phyloP scores from a whole-genome alignment of 768 basidiomycete genomes.

The Suillus clintonianus region DNA sequence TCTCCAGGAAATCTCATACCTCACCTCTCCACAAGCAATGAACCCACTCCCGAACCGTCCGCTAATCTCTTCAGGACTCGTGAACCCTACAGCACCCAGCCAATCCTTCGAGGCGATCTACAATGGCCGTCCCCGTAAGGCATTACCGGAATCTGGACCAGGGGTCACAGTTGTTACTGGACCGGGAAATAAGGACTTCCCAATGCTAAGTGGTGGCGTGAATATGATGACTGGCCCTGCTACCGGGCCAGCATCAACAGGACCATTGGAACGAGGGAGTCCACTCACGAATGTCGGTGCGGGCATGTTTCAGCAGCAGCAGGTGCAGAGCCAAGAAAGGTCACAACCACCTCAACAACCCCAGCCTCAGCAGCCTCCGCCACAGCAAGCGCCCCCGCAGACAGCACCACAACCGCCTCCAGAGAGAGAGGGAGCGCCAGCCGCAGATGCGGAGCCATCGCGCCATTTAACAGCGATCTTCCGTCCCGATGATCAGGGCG shows the following conservation, averaged over 20 bases:
- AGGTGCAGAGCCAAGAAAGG: conserved; percentile 25
- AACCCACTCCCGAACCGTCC: conserved; percentile 93
- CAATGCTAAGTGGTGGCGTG: conserved; percentile 56
- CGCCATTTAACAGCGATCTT: conserved; percentile 72
- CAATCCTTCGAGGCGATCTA: conserved; percentile 72
- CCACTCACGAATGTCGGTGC: conserved; percentile 33
- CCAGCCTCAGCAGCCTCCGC: conserved; percentile 47
- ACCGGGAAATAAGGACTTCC: conserved; percentile 58
- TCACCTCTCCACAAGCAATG: conserved; percentile 96
- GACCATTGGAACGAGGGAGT: conserved; percentile 54
- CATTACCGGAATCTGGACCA: conserved; percentile 59
- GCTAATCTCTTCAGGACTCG: conserved; percentile 40
- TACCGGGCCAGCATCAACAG: conserved; percentile 48
- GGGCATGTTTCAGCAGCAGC: conserved; percentile 42
- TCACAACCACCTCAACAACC: conserved; percentile 23
- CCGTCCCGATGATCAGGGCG: conserved; percentile 79
- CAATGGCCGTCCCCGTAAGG: conserved; percentile 80
- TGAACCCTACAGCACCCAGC: conserved; percentile 14
- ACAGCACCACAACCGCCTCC: conserved; percentile 8
- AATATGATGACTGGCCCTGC: conserved; percentile 53
- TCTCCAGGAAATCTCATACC: conserved; percentile 95
- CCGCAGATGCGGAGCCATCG: conserved; percentile 17
- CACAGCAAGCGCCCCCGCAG: conserved; percentile 16
- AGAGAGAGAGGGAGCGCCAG: conserved; percentile 10
- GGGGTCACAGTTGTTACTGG: conserved; percentile 29